These are phyloP conservation scores for Mantamonas sphyraenae DNA, from an alignment of 78 protist genomes.

Conservation along the genomic window DNA sequence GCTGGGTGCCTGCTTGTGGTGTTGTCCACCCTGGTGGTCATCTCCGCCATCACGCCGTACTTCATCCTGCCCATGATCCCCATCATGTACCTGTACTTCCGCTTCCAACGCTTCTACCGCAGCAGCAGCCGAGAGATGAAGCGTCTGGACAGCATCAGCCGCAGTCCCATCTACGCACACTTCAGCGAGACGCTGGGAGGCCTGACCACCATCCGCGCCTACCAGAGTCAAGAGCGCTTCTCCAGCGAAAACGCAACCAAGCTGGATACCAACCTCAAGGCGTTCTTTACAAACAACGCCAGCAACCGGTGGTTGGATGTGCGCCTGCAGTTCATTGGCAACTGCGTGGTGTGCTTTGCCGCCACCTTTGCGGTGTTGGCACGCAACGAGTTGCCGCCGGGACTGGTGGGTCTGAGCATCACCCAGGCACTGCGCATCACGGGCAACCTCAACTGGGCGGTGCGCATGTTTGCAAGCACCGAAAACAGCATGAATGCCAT, in stretches of 20 bases:
- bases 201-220: conserved; percentile 83
- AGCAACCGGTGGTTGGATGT: conserved; percentile 4
- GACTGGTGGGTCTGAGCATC: conserved; percentile 58
- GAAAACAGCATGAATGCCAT: not conserved
- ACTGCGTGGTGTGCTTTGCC: conserved; percentile 37
- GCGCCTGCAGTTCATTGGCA: conserved; percentile 63
- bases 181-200: conserved; percentile 85
- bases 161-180: conserved; percentile 77
- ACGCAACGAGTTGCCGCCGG: conserved; percentile 21
- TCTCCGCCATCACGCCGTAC: not conserved
- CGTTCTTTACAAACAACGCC: not conserved
- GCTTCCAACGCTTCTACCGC: conserved; percentile 59
- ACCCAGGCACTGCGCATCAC: conserved; percentile 54
- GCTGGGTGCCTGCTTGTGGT: not conserved
- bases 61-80: not conserved
- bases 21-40: not conserved
- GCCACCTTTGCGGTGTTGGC: conserved; percentile 35
- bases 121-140: conserved; percentile 63
- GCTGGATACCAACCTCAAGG: not conserved
- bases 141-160: conserved; percentile 27
- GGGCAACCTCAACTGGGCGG: conserved; percentile 34
- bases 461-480: no score
- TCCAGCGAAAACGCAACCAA: not conserved
- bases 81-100: conserved; percentile 28
- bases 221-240: not conserved